Evolutionary conservation across 805 yeast species (phyloP), one percentile per base, ranked within the genome.

Genomic region (Metschnikowia peoriensis): DNA sequence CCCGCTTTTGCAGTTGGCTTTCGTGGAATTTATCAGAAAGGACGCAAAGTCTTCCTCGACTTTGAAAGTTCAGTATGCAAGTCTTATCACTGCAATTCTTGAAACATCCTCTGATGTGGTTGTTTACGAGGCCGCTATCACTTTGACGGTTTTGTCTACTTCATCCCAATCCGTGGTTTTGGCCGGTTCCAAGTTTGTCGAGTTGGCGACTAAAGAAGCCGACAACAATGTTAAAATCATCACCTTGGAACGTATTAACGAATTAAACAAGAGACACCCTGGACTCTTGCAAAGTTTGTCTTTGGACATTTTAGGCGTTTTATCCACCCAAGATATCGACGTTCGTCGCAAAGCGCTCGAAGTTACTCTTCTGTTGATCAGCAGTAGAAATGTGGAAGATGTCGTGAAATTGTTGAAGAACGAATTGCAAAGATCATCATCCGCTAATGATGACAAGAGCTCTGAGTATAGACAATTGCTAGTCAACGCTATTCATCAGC

Each of bases 221-320:
- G 98, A 94, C 70, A 92, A 89, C 73, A 94, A 92, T 65, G 92
- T 93, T 62, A 96, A 96, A 71, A 80, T 94, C 59, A 92, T 93
- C 64, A 94, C 96, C 17, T 78, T 94, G 65, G 94, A 90, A 66
- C 83, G 96, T 69, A 85, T 94, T 54, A 82, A 81, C 61, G 90
- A 86, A 49, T 81, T 94, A 49, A 86, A 89, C 64, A 74, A 75
- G 56, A 80, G 79, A 56, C 82, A 85, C 66, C 93, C 94, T 22
- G 97, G 97, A 48, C 77, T 88, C 45, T 78, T 93, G 59, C 92
- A 89, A 65, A 96, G 88, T 52, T 78, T 88, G 56, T 84, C 89
- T 28, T 78, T 94, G 71, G 98, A 94, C 61, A 84, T 96, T 48
- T 78, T 94, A 66, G 83, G 96, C 62, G 88, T 92, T 38, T 78